These are phyloP conservation scores for Musa acuminata DNA, from an alignment of 176 grass and related monocot species.

Conservation along the genomic window DNA sequence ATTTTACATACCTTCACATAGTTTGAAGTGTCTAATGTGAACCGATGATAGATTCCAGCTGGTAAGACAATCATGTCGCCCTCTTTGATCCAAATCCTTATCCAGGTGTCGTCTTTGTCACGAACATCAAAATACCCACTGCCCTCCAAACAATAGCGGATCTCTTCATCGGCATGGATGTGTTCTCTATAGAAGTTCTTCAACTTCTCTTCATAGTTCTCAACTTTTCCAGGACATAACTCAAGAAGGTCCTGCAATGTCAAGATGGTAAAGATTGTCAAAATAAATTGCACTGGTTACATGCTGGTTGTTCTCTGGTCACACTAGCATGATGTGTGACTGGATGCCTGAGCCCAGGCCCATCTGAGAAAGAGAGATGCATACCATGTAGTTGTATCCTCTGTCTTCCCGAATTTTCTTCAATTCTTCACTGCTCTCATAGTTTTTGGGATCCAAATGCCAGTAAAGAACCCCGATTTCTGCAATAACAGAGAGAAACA, in stretches of 20 bases:
- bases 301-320: background rate
- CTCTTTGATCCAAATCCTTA: slow-evolving; percentile 74
- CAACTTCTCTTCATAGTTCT: slow-evolving; percentile 86
- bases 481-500: slow-evolving; percentile 19
- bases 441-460: slow-evolving; percentile 65
- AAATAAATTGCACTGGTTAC: background rate
- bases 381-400: slow-evolving; percentile 84
- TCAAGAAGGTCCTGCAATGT: slow-evolving; percentile 63
- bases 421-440: slow-evolving; percentile 61
- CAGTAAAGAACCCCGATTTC: slow-evolving; percentile 79
- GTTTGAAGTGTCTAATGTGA: slow-evolving; percentile 55
- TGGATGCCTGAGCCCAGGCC: no score
- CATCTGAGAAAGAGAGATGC: background rate
- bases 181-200: slow-evolving; percentile 81
- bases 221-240: slow-evolving; percentile 67
- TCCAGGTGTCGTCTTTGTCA: slow-evolving; percentile 71
- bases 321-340: background rate
- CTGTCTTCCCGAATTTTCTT: slow-evolving; percentile 60
- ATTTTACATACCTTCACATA: slow-evolving; percentile 48
- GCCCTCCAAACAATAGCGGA: slow-evolving; percentile 83
- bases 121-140: slow-evolving; percentile 78
- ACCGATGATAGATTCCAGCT: slow-evolving; percentile 83
- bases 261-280: background rate
- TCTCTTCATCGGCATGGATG: slow-evolving; percentile 87
- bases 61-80: slow-evolving; percentile 87